phyloP scores from a whole-genome alignment of 2,329 filamentous ascomycete species.

The Botrytis hyacinthi region DNA sequence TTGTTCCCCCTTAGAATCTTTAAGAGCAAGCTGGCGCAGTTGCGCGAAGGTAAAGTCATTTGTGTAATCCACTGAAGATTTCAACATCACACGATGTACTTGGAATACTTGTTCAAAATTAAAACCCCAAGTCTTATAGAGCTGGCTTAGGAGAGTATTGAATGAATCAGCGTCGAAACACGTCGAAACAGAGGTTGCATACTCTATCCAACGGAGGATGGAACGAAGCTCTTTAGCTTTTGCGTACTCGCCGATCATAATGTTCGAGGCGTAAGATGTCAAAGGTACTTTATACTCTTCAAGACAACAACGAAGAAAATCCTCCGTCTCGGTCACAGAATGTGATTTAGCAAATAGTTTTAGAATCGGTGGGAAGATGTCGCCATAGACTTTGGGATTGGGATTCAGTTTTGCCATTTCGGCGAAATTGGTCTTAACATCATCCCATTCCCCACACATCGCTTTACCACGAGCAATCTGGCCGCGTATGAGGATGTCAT shows the following conservation, averaged over 20 bases:
- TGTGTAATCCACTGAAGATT: neutral
- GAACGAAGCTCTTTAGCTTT: slow-evolving; percentile 34
- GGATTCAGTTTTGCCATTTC: slow-evolving; percentile 27
- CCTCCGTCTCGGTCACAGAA: slow-evolving; percentile 32
- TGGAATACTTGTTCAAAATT: slow-evolving; percentile 29
- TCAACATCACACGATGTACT: slow-evolving; percentile 28
- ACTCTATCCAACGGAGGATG: slow-evolving; percentile 35
- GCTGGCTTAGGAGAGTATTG: slow-evolving; percentile 36
- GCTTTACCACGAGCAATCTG: slow-evolving; percentile 38
- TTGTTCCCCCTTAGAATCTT: slow-evolving; percentile 13
- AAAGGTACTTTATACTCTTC: slow-evolving; percentile 28
- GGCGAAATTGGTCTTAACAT: slow-evolving; percentile 32
- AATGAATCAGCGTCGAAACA: slow-evolving; percentile 31
- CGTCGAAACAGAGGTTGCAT: slow-evolving; percentile 26
- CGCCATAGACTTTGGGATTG: slow-evolving; percentile 25
- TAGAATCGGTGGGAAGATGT: slow-evolving; percentile 35
- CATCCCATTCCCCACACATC: slow-evolving; percentile 34
- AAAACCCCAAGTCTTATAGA: slow-evolving; percentile 30
- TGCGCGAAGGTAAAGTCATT: slow-evolving; percentile 29
- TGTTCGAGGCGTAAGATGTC: slow-evolving; percentile 27
- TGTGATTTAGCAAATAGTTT: slow-evolving; percentile 34
- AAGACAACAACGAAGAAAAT: slow-evolving; percentile 33
- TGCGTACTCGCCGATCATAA: slow-evolving; percentile 36
- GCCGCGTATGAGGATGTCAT: slow-evolving; percentile 33
- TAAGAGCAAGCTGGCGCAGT: slow-evolving; percentile 28